Evolutionary conservation across 805 yeast species (phyloP), one percentile per base, ranked within the genome.

Genomic region (Cyberlindnera meyerae): DNA sequence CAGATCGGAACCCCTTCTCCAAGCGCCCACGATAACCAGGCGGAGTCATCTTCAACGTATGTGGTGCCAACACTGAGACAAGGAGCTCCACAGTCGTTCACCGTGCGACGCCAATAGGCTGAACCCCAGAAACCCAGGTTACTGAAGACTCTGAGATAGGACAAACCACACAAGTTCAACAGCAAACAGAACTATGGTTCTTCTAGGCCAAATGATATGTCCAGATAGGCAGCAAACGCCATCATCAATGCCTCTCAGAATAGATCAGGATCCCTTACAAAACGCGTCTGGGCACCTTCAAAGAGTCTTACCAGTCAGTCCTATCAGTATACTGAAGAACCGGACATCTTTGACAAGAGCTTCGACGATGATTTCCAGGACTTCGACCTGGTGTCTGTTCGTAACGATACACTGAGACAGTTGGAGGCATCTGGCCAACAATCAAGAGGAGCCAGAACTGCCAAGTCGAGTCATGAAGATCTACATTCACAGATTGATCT

Each of bases 91-190:
- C 58, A 60, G 17, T 39, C 51, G 6, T 49, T 48, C 31, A 49
- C 55, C 11, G 45, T 44, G 15, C 47, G 51, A 37, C 47, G 41
- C 14, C 56, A 43, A 33, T 40, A 20, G 31, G 45, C 33, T 16
- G 48, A 32, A 21, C 55, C 35, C 34, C 50, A 40, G 24, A 47
- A 41, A 16, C 33, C 53, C 33, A 52, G 57, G 24, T 44, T 63
- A 54, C 42, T 54, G 28, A 62, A 60, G 27, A 62, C 70, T 2
- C 43, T 65, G 21, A 48, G 70, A 38, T 36, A 52, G 21, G 57
- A 54, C 5, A 49, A 43, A 35, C 43, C 42, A 0, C 40, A 48
- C 24, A 45, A 36, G 24, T 33, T 45, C 39, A 39, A 42, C 34
- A 33, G 35, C 20, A 45, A 36, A 28, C 37, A 34, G 16, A 39